phyloP scores from a whole-genome alignment of 2,329 filamentous ascomycete species.

The Claviceps purpurea region DNA sequence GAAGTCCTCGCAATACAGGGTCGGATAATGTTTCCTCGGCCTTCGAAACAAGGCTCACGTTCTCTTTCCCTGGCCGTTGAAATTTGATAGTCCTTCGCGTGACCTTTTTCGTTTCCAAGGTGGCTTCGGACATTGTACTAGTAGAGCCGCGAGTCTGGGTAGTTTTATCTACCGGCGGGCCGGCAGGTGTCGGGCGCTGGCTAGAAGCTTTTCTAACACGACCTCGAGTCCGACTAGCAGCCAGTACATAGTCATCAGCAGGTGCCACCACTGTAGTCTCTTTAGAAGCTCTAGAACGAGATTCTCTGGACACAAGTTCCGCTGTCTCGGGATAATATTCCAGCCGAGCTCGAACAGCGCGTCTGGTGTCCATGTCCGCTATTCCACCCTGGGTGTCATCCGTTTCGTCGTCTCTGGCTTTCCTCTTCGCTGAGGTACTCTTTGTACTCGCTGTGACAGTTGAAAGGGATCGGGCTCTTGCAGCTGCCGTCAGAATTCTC shows the following conservation, averaged over 20 bases:
- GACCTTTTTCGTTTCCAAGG: constrained; percentile 26
- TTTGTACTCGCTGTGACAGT: constrained; percentile 19
- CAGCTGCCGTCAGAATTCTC: constrained; percentile 34
- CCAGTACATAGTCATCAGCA: constrained; percentile 10
- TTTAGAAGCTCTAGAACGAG: constrained; percentile 16
- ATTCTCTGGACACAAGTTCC: not conserved
- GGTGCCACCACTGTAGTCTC: constrained; percentile 14
- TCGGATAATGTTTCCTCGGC: constrained; percentile 21
- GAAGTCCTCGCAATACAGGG: constrained; percentile 21
- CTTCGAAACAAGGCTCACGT: constrained; percentile 32
- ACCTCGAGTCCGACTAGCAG: constrained; percentile 20
- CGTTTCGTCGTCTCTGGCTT: constrained; percentile 39
- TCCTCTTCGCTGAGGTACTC: constrained; percentile 29
- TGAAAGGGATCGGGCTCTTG: constrained; percentile 30
- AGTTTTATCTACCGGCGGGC: constrained; percentile 18
- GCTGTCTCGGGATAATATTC: constrained; percentile 26
- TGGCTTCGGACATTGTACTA: constrained; percentile 16
- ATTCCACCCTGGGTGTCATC: constrained; percentile 30
- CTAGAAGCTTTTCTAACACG: constrained; percentile 28
- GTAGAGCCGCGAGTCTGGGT: constrained; percentile 14
- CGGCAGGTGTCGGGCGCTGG: constrained; percentile 11
- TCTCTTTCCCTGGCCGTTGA: constrained; percentile 52
- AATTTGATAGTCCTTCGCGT: constrained; percentile 51
- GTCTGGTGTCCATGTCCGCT: constrained; percentile 19
- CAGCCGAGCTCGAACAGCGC: constrained; percentile 26